phyloP scores from a whole-genome alignment of 371 early-diverging fungal species.

The Mortierella sp. region DNA sequence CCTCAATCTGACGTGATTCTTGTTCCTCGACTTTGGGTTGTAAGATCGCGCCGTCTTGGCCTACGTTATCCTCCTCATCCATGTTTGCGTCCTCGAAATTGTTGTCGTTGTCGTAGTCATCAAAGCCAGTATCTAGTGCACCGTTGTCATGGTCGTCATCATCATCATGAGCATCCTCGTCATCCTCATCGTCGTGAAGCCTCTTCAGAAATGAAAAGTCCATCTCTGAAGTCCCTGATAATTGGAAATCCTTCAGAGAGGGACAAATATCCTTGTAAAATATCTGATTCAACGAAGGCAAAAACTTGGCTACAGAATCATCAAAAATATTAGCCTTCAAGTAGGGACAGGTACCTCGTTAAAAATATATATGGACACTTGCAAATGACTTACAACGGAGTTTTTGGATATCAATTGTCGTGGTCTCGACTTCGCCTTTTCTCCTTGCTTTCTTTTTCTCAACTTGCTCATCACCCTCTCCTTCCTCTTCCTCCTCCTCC shows the following conservation, averaged over 20 bases:
- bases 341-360: neutral
- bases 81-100: slow-evolving; percentile 29
- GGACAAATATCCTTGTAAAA: slow-evolving; percentile 74
- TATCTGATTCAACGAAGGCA: slow-evolving; percentile 61
- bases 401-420: slow-evolving; percentile 43
- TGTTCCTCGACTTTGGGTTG: slow-evolving; percentile 22
- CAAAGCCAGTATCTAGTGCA: slow-evolving; percentile 12
- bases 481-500: slow-evolving; percentile 43
- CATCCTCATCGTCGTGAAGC: slow-evolving; percentile 33
- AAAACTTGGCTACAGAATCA: slow-evolving; percentile 64
- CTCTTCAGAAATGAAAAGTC: slow-evolving; percentile 58
- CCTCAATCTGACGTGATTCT: slow-evolving; percentile 33
- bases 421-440: slow-evolving; percentile 36
- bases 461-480: neutral
- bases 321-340: neutral
- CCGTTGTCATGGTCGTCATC: slow-evolving; percentile 4
- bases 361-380: neutral
- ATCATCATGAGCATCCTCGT: slow-evolving; percentile 4
- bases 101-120: slow-evolving; percentile 31
- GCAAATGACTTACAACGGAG: slow-evolving; percentile 34
- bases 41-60: slow-evolving; percentile 25
- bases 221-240: slow-evolving; percentile 46
- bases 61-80: slow-evolving; percentile 27
- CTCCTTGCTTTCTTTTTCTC: slow-evolving; percentile 15
- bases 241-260: slow-evolving; percentile 66